Evolutionary conservation across 192 early-diverging fungal species (phyloP).

Genomic region (Mortierella alpina): DNA sequence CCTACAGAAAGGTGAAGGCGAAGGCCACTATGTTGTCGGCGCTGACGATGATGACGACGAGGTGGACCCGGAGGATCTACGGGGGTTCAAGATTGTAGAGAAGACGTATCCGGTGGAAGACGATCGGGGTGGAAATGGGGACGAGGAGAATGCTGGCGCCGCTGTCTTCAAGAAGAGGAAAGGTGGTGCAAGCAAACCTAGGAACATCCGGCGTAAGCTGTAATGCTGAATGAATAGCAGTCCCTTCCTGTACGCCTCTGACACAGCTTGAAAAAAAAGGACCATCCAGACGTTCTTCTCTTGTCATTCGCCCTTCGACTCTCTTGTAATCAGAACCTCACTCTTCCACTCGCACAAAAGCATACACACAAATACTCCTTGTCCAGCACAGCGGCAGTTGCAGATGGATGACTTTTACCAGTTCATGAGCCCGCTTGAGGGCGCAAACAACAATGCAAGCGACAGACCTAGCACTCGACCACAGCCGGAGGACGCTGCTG

Average conservation of each 20-base stretch:
- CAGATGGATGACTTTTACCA: slow-evolving; percentile 53
- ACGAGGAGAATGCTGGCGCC: neutral
- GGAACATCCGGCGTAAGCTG: slow-evolving; percentile 54
- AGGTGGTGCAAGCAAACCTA: slow-evolving; percentile 32
- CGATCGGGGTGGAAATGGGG: slow-evolving; percentile 20
- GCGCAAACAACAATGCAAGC: slow-evolving; percentile 20
- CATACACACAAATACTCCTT: slow-evolving; percentile 15
- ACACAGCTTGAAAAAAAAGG: too few species aligned
- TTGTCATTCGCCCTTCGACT: too few species aligned
- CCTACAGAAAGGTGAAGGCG: slow-evolving; percentile 1
- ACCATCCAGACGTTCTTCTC: too few species aligned
- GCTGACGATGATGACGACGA: slow-evolving; percentile 57
- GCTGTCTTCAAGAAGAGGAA: slow-evolving; percentile 67
- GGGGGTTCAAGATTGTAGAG: slow-evolving; percentile 63
- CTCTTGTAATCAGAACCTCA: too few species aligned
- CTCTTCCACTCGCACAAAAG: too few species aligned
- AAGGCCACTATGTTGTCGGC: slow-evolving; percentile 3
- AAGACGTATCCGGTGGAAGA: slow-evolving; percentile 58
- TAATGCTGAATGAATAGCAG: slow-evolving; percentile 1
- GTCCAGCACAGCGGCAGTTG: slow-evolving; percentile 51
- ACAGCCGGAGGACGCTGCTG: neutral
- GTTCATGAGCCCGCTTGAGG: slow-evolving; percentile 50
- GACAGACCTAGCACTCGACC: slow-evolving; percentile 27
- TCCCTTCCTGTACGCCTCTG: too few species aligned
- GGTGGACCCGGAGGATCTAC: slow-evolving; percentile 61